A percentile compares a stretch with the other conserved stretches of the same genome.
Conservation (phyloP, 768 basidiomycete species). For the Lepiota venenata region DNA sequence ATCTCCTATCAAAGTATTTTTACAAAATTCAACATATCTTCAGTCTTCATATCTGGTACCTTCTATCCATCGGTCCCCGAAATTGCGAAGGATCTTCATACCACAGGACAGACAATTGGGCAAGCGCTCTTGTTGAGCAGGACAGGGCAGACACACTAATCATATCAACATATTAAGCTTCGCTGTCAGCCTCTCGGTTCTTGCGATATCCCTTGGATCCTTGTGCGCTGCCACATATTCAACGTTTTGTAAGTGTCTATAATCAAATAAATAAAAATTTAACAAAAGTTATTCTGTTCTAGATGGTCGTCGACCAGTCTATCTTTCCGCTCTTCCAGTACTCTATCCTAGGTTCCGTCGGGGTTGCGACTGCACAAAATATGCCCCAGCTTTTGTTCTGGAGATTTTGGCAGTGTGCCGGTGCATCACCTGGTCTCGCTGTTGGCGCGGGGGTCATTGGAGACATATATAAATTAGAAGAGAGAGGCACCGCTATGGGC, state of each 20-base stretch:
- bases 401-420: slow-evolving; percentile 62
- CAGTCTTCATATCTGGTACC: slow-evolving; percentile 21
- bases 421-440: slow-evolving; percentile 49
- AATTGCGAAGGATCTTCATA: slow-evolving; percentile 21
- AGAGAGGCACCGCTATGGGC: slow-evolving; percentile 54
- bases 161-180: slow-evolving; percentile 9
- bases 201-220: slow-evolving; percentile 27
- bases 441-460: slow-evolving; percentile 55
- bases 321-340: slow-evolving; percentile 59
- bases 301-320: slow-evolving; percentile 64
- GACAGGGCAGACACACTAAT: not conserved
- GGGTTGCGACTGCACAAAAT: slow-evolving; percentile 43
- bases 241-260: slow-evolving; percentile 25
- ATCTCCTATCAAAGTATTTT: not conserved
- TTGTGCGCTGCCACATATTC: slow-evolving; percentile 30
- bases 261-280: not conserved
- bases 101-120: slow-evolving; percentile 19
- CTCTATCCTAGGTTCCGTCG: slow-evolving; percentile 52
- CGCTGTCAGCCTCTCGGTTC: slow-evolving; percentile 30
- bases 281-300: not conserved
- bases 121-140: not conserved
- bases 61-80: slow-evolving; percentile 24
- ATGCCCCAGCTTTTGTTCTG: slow-evolving; percentile 49
- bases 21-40: not conserved
- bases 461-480: slow-evolving; percentile 59